These are phyloP conservation scores for Hypoxylon lenormandii DNA, from an alignment of 495 filamentous ascomycete species.

Conservation along the genomic window DNA sequence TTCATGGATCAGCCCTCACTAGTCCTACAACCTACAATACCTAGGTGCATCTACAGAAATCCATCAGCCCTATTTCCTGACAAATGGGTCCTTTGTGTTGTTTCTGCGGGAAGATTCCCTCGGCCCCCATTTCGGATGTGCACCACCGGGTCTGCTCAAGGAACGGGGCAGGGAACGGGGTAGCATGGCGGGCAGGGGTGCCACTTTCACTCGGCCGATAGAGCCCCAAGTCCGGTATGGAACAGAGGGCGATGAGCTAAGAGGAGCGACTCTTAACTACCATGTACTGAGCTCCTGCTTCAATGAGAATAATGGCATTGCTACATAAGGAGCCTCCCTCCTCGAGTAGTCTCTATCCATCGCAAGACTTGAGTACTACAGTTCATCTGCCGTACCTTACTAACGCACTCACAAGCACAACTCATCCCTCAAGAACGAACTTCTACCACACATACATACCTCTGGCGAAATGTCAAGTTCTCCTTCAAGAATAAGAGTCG, in stretches of 20 bases:
- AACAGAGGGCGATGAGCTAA: slow-evolving; percentile 1
- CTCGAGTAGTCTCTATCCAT: slow-evolving; percentile 2
- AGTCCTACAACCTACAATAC: slow-evolving; percentile 11
- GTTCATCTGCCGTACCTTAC: background rate
- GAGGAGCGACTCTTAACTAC: slow-evolving; percentile 3
- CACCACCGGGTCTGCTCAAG: background rate
- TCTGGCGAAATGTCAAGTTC: slow-evolving; percentile 33
- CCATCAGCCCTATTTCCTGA: slow-evolving; percentile 30
- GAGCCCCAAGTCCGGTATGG: slow-evolving; percentile 8
- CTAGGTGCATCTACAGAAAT: background rate
- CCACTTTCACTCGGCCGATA: too few relatives aligned
- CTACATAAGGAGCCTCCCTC: slow-evolving; percentile 15
- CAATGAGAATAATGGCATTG: slow-evolving; percentile 13
- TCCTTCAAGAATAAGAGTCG: slow-evolving; percentile 47
- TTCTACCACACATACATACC: background rate
- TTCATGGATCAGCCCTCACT: slow-evolving; percentile 4
- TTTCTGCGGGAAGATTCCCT: slow-evolving; percentile 3
- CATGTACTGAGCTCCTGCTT: slow-evolving; percentile 9
- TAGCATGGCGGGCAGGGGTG: slow-evolving; percentile 11
- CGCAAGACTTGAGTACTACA: background rate
- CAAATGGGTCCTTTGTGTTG: background rate
- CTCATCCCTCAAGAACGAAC: background rate
- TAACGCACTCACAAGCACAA: background rate
- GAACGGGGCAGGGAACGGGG: too few relatives aligned
- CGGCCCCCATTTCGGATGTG: slow-evolving; percentile 5